Base-by-base conservation (phyloP, 2,329 filamentous ascomycete species). In the Trematosphaeria pertusa region DNA sequence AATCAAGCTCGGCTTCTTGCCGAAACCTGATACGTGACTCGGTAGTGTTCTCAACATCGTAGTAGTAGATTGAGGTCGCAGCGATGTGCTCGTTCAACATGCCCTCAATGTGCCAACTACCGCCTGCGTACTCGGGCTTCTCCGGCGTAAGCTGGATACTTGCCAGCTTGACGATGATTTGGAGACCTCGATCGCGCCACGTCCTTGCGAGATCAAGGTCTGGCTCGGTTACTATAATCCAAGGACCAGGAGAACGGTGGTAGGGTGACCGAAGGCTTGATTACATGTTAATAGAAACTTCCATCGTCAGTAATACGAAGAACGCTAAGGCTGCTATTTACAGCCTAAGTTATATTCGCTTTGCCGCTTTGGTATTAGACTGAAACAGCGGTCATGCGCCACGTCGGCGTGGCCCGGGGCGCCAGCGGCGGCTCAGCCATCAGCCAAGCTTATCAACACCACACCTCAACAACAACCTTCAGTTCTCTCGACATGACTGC, bases 121-220 rank as follows among this genome's bases (percentile, higher is more conserved):
- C 81, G 15, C 80, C 80, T 0, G 68, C 62, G 53, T 82, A 87
- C 0, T 55, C 56, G 0, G 83, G 80, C 1, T 81, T 76, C 12
- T 81, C 79, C 0, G 84, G 84, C 0, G 77, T 81, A 0, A 86
- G 72, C 24, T 84, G 73, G 36, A 86, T 79, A 36, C 75, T 78
- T 2, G 81, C 76, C 46, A 88, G 71, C 58, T 87, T 86, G 30
- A 86, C 77, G 37, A 87, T 82, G 22, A 87, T 66, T 56, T 88
- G 84, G 3, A 87, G 56, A 78, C 5, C 65, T n/a, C n/a, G n/a
- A n/a, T n/a, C n/a, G n/a, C n/a, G n/a, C n/a, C n/a, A n/a, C n/a
- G n/a, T n/a, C n/a, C n/a, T n/a, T n/a, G n/a, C n/a, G n/a, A n/a
- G n/a, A n/a, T n/a, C n/a, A n/a, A n/a, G n/a, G n/a, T n/a, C n/a